Percentiles rank a stretch among this genome's conserved stretches.
Evolutionary conservation across 306 rosid species (phyloP).

Genomic region (Castanea crenata): DNA sequence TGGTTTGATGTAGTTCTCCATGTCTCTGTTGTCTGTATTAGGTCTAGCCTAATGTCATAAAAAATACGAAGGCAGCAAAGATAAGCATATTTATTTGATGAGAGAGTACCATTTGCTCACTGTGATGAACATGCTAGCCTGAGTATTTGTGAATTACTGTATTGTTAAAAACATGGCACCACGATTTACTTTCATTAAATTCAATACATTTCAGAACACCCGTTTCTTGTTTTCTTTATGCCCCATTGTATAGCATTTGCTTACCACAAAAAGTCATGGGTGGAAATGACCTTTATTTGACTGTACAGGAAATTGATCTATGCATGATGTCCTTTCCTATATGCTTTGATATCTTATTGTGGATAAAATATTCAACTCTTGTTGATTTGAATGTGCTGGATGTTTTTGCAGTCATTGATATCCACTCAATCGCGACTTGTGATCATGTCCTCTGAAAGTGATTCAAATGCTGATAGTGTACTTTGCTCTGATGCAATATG

Average conservation of each 20-base stretch:
- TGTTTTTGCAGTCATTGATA: constrained; percentile 77
- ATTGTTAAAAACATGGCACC: background rate
- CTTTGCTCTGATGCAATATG: constrained; percentile 74
- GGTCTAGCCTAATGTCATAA: background rate
- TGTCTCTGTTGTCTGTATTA: background rate
- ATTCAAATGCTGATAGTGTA: constrained; percentile 56
- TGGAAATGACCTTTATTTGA: background rate
- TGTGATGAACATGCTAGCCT: background rate
- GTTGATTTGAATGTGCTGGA: constrained; percentile 28
- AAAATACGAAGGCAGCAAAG: background rate
- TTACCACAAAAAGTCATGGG: background rate
- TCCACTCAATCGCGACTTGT: constrained; percentile 94
- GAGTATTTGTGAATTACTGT: background rate
- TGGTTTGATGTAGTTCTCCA: background rate
- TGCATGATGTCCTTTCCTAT: background rate
- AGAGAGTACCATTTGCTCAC: background rate
- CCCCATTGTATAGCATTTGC: background rate
- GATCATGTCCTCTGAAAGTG: constrained; percentile 67
- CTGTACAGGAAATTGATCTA: background rate
- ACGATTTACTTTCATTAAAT: background rate
- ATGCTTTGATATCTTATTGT: constrained; percentile 13
- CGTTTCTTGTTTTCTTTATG: background rate
- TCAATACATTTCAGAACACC: background rate
- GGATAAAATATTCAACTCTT: constrained; percentile 17
- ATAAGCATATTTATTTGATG: background rate